These are phyloP conservation scores for Cyberlindnera sargentensis DNA, from an alignment of 805 yeast species.

Conservation along the genomic window DNA sequence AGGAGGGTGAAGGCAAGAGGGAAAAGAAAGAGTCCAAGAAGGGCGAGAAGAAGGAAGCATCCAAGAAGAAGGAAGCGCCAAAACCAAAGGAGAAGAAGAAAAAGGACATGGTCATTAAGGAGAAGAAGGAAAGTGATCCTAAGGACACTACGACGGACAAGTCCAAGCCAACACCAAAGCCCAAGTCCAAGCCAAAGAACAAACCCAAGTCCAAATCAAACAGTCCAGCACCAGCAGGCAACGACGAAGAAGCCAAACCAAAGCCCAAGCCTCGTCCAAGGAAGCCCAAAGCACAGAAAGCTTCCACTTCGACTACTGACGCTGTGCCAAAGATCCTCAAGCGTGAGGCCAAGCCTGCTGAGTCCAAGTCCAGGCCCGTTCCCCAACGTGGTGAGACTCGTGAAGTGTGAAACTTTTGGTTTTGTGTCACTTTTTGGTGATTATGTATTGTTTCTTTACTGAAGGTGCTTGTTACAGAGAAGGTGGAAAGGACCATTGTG, in stretches of 20 bases:
- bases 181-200: constrained; percentile 1
- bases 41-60: background rate
- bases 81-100: background rate
- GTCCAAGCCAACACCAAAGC: constrained; percentile 3
- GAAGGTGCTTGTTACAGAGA: too few relatives aligned
- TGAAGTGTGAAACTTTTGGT: too few relatives aligned
- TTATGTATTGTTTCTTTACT: too few relatives aligned
- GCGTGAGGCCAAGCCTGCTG: too few relatives aligned
- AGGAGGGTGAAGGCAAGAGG: background rate
- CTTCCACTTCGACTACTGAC: background rate
- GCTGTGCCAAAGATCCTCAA: too few relatives aligned
- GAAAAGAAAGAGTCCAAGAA: background rate
- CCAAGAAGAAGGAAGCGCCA: background rate
- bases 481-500: background rate
- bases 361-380: too few relatives aligned
- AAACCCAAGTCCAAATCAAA: background rate
- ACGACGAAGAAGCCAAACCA: background rate
- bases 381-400: too few relatives aligned
- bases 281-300: background rate
- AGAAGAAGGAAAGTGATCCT: constrained; percentile 2
- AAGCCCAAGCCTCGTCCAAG: background rate
- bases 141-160: constrained; percentile 5
- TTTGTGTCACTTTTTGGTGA: too few relatives aligned
- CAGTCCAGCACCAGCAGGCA: background rate
- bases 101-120: constrained; percentile 3